phyloP scores from a whole-genome alignment of 805 yeast species.

The Sugiyamaella lignohabitans region DNA sequence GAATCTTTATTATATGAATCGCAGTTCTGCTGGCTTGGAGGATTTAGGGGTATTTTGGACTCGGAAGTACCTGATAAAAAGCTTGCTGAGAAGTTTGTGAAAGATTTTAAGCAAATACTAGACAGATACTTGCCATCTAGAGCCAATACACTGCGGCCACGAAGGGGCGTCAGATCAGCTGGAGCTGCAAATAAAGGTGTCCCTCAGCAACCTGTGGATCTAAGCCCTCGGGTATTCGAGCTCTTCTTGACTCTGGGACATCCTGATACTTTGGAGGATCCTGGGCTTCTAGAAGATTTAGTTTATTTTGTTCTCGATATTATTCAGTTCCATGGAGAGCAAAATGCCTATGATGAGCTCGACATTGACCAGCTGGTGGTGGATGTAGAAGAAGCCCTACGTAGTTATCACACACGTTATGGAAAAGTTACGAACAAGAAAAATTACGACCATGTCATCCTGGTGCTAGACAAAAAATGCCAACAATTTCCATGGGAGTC shows the following conservation, averaged over 20 bases:
- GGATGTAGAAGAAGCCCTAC: slow-evolving; percentile 45
- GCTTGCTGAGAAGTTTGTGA: slow-evolving; percentile 32
- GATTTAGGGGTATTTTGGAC: slow-evolving; percentile 59
- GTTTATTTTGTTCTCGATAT: slow-evolving; percentile 56
- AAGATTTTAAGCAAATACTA: slow-evolving; percentile 36
- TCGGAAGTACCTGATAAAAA: slow-evolving; percentile 27
- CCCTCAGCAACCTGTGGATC: slow-evolving; percentile 23
- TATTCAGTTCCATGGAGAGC: slow-evolving; percentile 55
- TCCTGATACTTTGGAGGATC: slow-evolving; percentile 28
- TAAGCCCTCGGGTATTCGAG: slow-evolving; percentile 44
- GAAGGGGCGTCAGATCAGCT: slow-evolving; percentile 13
- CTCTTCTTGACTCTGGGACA: slow-evolving; percentile 45
- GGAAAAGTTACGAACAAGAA: slow-evolving; percentile 7
- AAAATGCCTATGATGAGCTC: slow-evolving; percentile 58
- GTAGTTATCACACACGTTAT: slow-evolving; percentile 24
- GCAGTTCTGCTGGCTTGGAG: slow-evolving; percentile 71
- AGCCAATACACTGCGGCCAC: slow-evolving; percentile 18
- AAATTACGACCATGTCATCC: slow-evolving; percentile 48
- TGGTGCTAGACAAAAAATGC: slow-evolving; percentile 62
- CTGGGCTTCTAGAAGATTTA: slow-evolving; percentile 53
- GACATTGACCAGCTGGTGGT: slow-evolving; percentile 51
- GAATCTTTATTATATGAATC: slow-evolving; percentile 47
- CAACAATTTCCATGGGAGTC: slow-evolving; percentile 90
- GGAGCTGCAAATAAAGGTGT: neutral
- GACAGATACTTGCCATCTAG: slow-evolving; percentile 46